Evolutionary conservation across 1,139 yeast genomes (phyloP).

Genomic region (Diutina neorugosa): DNA sequence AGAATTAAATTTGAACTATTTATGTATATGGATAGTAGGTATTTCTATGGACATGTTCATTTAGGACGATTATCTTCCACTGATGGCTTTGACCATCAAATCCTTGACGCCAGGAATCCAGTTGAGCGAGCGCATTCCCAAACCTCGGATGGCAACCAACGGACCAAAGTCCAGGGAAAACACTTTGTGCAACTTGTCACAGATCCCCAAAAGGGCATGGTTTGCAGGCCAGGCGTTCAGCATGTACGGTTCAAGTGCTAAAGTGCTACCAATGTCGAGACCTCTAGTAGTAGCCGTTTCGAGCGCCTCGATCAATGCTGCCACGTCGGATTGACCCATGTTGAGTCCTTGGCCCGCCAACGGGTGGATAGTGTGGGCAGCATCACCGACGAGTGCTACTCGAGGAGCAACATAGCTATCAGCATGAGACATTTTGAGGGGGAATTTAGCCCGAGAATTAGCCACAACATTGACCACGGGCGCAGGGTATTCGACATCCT

Average conservation of each 20-base stretch:
- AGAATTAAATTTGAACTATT: no score
- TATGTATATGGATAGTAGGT: no score
- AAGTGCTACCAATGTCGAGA: slow-evolving; percentile 73
- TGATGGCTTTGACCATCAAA: slow-evolving; percentile 16
- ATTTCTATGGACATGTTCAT: neutral
- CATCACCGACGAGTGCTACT: slow-evolving; percentile 90
- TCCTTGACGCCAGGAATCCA: slow-evolving; percentile 50
- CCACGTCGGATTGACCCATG: slow-evolving; percentile 96
- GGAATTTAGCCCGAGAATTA: slow-evolving; percentile 76
- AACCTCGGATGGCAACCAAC: slow-evolving; percentile 58
- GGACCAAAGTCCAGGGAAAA: slow-evolving; percentile 70
- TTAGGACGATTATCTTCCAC: neutral
- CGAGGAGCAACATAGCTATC: slow-evolving; percentile 78
- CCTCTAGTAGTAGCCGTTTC: slow-evolving; percentile 70
- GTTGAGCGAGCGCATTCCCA: slow-evolving; percentile 66
- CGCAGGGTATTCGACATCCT: slow-evolving; percentile 52
- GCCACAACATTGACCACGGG: slow-evolving; percentile 46
- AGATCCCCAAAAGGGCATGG: slow-evolving; percentile 72
- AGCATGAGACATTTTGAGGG: slow-evolving; percentile 80
- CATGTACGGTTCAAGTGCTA: slow-evolving; percentile 80
- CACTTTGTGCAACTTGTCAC: slow-evolving; percentile 84
- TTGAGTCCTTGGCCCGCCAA: slow-evolving; percentile 96
- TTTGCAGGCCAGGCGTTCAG: slow-evolving; percentile 70
- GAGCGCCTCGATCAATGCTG: slow-evolving; percentile 52
- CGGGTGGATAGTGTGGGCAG: slow-evolving; percentile 97